Percentiles rank a stretch among this genome's conserved stretches.
phyloP scores from a whole-genome alignment of 2,329 filamentous ascomycete genomes.

The Trichophyton rubrum region DNA sequence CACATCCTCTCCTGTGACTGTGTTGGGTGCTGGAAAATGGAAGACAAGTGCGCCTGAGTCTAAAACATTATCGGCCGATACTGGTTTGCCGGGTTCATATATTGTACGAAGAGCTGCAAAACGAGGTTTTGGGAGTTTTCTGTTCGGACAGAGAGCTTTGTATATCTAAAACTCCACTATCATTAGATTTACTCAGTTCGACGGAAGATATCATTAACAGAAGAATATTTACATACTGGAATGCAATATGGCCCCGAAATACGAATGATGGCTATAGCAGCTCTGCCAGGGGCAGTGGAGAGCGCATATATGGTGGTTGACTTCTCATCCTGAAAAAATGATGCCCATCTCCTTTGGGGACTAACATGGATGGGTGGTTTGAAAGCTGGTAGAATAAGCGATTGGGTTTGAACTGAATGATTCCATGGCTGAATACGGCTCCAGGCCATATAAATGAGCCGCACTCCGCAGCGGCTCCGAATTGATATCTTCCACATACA shows the following conservation, averaged over 20 bases:
- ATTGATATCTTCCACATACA: conserved; percentile 2
- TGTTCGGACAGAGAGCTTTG: conserved; percentile 46
- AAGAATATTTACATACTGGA: conserved; percentile 37
- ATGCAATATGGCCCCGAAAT: conserved; percentile 68
- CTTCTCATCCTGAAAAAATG: conserved; percentile 4
- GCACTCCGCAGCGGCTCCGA: not conserved
- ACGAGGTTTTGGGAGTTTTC: conserved; percentile 44
- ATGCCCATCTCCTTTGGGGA: not conserved
- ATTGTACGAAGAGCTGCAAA: conserved; percentile 63
- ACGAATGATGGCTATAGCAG: conserved; percentile 81
- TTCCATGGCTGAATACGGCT: not conserved
- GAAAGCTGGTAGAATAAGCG: not conserved
- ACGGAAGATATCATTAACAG: not conserved
- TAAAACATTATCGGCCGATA: conserved; percentile 37
- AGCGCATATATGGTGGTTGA: conserved; percentile 72
- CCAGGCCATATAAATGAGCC: not conserved
- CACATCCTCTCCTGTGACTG: conserved; percentile 83
- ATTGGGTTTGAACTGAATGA: not conserved
- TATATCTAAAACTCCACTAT: conserved; percentile 43
- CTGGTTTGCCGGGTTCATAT: conserved; percentile 42
- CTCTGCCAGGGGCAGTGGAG: conserved; percentile 72
- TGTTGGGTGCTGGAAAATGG: conserved; percentile 67
- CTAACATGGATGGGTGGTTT: not conserved
- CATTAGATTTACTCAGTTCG: conserved; percentile 4
- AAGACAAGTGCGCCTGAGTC: conserved; percentile 72